Evolutionary conservation across 352 stramenopile genomes (phyloP), one percentile per base, ranked within the genome.

Genomic region (Saprolegnia diclina): DNA sequence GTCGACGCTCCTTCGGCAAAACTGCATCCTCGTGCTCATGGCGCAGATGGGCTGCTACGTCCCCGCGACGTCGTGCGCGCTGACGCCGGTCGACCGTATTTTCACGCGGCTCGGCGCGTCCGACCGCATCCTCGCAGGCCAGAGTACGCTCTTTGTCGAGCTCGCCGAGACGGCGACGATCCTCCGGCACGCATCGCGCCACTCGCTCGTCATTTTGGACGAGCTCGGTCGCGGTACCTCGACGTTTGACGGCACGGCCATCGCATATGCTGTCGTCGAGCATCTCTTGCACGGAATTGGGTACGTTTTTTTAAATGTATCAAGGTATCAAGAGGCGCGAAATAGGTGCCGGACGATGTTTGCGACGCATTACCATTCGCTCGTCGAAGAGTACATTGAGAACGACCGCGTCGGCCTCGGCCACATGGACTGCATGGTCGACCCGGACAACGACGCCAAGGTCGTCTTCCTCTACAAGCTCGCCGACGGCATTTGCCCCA

Each of bases 391-490:
- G 64, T 95, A 93, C 46, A 44, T 71, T 13, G 55, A 76, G 1
- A 74, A 79, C 29, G 70, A 73, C 46, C 78, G 80, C 45, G 87
- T 94, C 9, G 77, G 79, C 16, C 72, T 92, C 19, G 83, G 81
- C 16, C 87, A 94, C 73, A 94, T 95, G 85, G 87, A 82, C 37
- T 94, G 84, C 64, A 76, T 92, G 37, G 81, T 92, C 18, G 85
- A 93, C 61, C 80, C 84, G 5, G 74, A 83, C 57, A 92, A 92
- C 66, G 85, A 92, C 26, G 81, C 91, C 54, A 97, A 97, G 70
- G 97, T 99, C 29, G 99, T 96, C 0, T 99, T 99, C 78, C 75
- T 99, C 42, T 99, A 99, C 85, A 99, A 98, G 74, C 79, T 99
- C 13, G 89, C 92, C 18, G 79, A 90, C 9, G 98, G 98, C 4